phyloP scores from a whole-genome alignment of 208 protist genomes.

The Leishmania tarentolae region DNA sequence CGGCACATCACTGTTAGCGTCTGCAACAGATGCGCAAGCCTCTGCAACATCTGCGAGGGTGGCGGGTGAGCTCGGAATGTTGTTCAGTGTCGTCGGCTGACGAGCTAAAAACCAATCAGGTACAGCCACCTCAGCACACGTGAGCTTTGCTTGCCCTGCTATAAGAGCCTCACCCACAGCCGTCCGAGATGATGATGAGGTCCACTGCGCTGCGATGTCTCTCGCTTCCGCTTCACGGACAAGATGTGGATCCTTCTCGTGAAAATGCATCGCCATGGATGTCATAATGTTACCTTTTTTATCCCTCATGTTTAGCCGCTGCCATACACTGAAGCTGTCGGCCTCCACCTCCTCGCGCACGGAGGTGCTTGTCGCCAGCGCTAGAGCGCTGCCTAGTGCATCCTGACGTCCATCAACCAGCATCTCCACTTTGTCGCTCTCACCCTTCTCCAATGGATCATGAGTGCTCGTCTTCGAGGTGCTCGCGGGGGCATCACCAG shows the following conservation, averaged over 20 bases:
- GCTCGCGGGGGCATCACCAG: not conserved
- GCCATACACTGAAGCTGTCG: not conserved
- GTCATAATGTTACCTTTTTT: not conserved
- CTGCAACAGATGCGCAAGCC: not conserved
- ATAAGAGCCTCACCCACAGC: not conserved
- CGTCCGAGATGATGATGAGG: not conserved
- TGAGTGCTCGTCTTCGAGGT: not conserved
- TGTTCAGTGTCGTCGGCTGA: not conserved
- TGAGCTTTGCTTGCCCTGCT: too few species aligned
- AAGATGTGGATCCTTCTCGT: not conserved
- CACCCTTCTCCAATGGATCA: not conserved
- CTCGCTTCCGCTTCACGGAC: not conserved
- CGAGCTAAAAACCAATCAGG: not conserved
- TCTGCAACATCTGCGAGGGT: not conserved
- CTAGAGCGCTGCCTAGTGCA: not conserved
- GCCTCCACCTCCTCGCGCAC: not conserved
- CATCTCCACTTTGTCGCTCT: not conserved
- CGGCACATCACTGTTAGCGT: not conserved
- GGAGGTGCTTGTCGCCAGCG: not conserved
- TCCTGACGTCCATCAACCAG: not conserved
- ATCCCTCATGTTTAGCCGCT: not conserved
- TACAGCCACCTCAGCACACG: not conserved
- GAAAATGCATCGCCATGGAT: not conserved
- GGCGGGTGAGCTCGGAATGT: not conserved
- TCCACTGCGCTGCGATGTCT: not conserved